Conservation (phyloP, 2,329 filamentous ascomycete species). For the Colletotrichum sp. region DNA sequence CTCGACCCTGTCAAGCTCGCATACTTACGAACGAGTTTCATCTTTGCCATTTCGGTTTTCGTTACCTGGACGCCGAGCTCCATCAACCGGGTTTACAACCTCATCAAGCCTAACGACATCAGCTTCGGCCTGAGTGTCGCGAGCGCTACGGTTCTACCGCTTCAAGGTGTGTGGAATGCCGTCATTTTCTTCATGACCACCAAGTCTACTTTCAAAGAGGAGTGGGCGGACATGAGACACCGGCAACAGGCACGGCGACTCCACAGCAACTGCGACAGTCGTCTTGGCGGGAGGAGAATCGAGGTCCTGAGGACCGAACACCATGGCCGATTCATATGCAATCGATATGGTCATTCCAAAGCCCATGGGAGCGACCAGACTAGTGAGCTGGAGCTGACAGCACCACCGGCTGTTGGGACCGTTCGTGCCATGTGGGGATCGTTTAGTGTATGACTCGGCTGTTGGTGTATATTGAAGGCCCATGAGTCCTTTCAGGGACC, state of each 20-base stretch:
- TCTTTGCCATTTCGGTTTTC: constrained; percentile 65
- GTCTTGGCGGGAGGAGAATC: not conserved
- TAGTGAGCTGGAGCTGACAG: constrained; percentile 16
- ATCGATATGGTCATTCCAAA: constrained; percentile 8
- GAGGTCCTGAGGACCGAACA: not conserved
- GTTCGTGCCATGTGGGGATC: constrained; percentile 10
- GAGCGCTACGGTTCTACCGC: constrained; percentile 73
- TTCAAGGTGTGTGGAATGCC: constrained; percentile 83
- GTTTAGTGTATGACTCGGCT: constrained; percentile 5
- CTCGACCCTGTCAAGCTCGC: constrained; percentile 65
- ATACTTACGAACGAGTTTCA: constrained; percentile 65
- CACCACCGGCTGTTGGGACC: not conserved
- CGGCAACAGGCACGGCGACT: not conserved
- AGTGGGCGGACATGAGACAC: constrained; percentile 21
- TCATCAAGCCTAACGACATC: constrained; percentile 57
- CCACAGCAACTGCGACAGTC: not conserved
- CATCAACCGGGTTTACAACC: constrained; percentile 75
- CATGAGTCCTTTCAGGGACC: not conserved
- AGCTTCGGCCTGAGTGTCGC: constrained; percentile 72
- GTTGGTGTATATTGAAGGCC: not conserved
- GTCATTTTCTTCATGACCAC: constrained; percentile 77
- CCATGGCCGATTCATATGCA: not conserved
- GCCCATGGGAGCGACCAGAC: constrained; percentile 16
- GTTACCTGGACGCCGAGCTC: constrained; percentile 71
- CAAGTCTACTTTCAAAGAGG: constrained; percentile 45